Evolutionary conservation across 169 alveolate genomes (phyloP).

Genomic region (Perkinsus olseni): DNA sequence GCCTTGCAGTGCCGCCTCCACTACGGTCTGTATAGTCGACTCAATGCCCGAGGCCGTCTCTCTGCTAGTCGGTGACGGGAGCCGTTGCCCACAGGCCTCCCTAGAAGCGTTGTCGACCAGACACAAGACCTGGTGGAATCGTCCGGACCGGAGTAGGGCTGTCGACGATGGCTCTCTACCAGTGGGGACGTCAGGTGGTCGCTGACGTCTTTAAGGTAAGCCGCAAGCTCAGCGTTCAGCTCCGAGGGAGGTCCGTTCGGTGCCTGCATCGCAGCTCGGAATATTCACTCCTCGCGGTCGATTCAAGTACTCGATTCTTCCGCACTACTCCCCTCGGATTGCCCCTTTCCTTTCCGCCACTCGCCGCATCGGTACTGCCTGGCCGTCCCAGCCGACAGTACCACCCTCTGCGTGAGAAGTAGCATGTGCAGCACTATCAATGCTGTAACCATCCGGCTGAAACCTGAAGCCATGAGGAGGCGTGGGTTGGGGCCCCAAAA

Average conservation of each 20-base stretch:
- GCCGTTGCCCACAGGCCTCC: neutral
- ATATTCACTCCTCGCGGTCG: too few relatives aligned
- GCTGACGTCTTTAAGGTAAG: neutral
- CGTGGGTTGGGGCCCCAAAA: neutral
- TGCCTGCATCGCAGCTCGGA: neutral
- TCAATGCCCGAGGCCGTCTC: neutral
- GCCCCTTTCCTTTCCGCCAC: neutral
- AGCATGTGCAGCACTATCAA: neutral
- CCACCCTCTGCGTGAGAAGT: neutral
- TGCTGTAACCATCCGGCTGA: neutral
- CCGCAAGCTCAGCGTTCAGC: neutral
- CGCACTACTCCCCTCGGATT: neutral
- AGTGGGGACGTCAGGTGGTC: neutral
- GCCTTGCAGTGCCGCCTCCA: neutral
- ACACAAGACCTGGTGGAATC: neutral
- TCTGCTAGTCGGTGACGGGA: neutral
- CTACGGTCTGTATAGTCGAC: neutral
- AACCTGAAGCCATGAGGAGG: neutral
- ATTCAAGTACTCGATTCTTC: neutral
- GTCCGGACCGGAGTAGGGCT: neutral
- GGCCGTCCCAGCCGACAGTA: neutral
- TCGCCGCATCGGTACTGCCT: neutral
- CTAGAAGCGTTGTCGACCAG: neutral
- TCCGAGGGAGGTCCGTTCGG: neutral
- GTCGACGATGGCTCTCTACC: neutral